These are phyloP conservation scores for Tulasnella sp. DNA, from an alignment of 768 basidiomycete species.

Conservation along the genomic window DNA sequence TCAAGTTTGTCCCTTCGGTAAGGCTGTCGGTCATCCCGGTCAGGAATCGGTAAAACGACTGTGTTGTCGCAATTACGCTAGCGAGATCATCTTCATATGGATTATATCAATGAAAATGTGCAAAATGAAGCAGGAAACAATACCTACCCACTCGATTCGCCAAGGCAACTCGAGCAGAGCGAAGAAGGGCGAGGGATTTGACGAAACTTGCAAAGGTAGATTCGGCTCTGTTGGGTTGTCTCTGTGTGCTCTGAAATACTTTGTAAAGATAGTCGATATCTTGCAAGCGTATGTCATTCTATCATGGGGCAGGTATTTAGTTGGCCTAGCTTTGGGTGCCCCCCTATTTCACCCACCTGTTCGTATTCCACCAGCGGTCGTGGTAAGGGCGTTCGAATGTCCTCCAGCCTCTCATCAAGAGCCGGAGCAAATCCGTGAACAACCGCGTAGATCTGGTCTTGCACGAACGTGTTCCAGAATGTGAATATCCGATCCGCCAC, in stretches of 20 bases:
- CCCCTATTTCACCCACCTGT: background rate
- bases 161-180: background rate
- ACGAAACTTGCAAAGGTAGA: background rate
- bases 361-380: constrained; percentile 2
- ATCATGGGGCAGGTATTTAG: background rate
- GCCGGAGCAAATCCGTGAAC: background rate
- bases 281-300: constrained; percentile 1
- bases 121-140: background rate
- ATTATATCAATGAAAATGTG: background rate
- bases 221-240: background rate
- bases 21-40: background rate
- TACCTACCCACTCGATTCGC: background rate
- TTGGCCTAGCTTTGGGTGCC: background rate
- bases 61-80: background rate
- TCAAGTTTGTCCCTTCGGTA: background rate
- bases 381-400: constrained; percentile 1
- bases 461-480: constrained; percentile 14
- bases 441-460: background rate
- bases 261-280: background rate
- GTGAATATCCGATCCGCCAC: constrained; percentile 22
- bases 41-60: background rate
- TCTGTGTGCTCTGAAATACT: background rate
- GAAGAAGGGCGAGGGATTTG: background rate
- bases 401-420: background rate
- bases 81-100: background rate